Evolutionary conservation across 2,329 filamentous ascomycete species (phyloP).

Genomic region (Dissoconium aciculare): DNA sequence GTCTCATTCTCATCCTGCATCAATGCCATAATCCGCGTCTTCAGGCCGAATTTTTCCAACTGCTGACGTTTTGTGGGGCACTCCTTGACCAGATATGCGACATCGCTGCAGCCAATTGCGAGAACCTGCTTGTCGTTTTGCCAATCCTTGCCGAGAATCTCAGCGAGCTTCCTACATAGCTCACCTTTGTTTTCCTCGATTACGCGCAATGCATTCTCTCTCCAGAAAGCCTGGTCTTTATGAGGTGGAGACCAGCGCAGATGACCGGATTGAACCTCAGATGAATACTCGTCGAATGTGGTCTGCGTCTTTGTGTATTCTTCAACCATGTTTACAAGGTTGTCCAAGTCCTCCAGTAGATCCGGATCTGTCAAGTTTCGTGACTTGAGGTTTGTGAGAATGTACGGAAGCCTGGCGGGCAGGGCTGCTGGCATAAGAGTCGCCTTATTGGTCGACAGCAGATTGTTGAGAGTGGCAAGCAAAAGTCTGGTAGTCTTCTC

Average conservation of each 20-base stretch:
- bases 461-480: slow-evolving; percentile 76
- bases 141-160: slow-evolving; percentile 69
- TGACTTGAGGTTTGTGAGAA: slow-evolving; percentile 42
- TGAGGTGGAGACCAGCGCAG: slow-evolving; percentile 88
- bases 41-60: slow-evolving; percentile 72
- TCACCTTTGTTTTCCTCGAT: slow-evolving; percentile 69
- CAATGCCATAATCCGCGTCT: slow-evolving; percentile 78
- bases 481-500: slow-evolving; percentile 93
- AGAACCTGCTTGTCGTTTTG: slow-evolving; percentile 76
- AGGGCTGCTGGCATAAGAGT: slow-evolving; percentile 67
- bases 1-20: slow-evolving; percentile 82
- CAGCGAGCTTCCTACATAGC: slow-evolving; percentile 65
- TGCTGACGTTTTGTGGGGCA: slow-evolving; percentile 68
- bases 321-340: slow-evolving; percentile 50
- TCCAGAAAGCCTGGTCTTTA: slow-evolving; percentile 75
- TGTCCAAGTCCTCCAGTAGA: slow-evolving; percentile 35
- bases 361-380: slow-evolving; percentile 39
- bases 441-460: slow-evolving; percentile 58
- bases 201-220: slow-evolving; percentile 76
- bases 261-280: slow-evolving; percentile 73
- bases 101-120: slow-evolving; percentile 84
- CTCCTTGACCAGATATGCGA: slow-evolving; percentile 77
- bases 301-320: slow-evolving; percentile 64
- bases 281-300: slow-evolving; percentile 55
- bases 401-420: slow-evolving; percentile 60